These are phyloP conservation scores for Butyriboletus loyo DNA, from an alignment of 768 basidiomycete genomes.

Conservation along the genomic window DNA sequence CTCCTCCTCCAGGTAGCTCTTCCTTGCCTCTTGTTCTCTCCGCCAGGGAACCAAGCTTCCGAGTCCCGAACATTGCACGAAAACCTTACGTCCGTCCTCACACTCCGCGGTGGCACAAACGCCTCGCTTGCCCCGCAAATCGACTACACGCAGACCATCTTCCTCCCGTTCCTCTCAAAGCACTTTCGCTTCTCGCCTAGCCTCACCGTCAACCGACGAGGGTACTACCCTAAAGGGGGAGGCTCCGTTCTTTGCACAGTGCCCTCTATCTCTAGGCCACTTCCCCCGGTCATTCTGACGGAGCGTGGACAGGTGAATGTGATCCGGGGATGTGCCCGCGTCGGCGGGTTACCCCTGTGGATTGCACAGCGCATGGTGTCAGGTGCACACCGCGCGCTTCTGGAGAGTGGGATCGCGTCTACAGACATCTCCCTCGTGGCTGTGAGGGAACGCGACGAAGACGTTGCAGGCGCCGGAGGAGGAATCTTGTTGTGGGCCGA, in stretches of 20 bases:
- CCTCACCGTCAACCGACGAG: constrained; percentile 53
- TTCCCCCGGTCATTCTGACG: constrained; percentile 47
- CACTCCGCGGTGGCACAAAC: constrained; percentile 70
- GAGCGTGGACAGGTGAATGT: constrained; percentile 51
- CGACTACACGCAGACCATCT: constrained; percentile 63
- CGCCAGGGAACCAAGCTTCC: constrained; percentile 3
- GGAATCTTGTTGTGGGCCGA: constrained; percentile 77
- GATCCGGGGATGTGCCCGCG: constrained; percentile 60
- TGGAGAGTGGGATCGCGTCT: constrained; percentile 31
- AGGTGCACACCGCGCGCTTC: constrained; percentile 48
- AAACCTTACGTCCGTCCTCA: constrained; percentile 42
- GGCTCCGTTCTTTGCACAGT: constrained; percentile 51
- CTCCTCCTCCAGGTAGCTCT: constrained; percentile 71
- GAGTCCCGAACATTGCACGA: not conserved
- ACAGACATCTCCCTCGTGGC: constrained; percentile 38
- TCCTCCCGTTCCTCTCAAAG: constrained; percentile 63
- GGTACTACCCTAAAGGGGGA: constrained; percentile 74
- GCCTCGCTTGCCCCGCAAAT: constrained; percentile 70
- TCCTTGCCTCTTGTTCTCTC: constrained; percentile 62
- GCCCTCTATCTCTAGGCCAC: constrained; percentile 36
- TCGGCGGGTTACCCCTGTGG: constrained; percentile 56
- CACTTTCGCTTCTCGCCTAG: constrained; percentile 48
- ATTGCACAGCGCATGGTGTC: constrained; percentile 56
- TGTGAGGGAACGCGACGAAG: constrained; percentile 41
- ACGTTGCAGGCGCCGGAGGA: constrained; percentile 59